Percentiles rank a stretch among this genome's conserved stretches.
phyloP scores from a whole-genome alignment of 257 asterid genomes.

The Ocimum tenuiflorum region DNA sequence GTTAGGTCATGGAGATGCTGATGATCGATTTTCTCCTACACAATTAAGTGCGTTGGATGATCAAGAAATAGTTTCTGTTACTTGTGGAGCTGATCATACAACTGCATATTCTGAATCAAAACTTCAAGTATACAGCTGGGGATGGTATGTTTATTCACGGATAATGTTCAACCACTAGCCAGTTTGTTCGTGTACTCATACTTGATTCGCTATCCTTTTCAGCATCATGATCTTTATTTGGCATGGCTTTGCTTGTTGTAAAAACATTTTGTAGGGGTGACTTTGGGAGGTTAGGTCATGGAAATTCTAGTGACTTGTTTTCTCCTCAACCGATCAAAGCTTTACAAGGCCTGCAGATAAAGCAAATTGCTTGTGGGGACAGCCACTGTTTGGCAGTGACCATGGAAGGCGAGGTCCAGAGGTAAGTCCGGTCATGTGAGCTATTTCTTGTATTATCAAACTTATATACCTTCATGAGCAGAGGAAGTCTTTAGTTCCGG shows the following conservation, averaged over 20 bases:
- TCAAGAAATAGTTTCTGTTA: conserved; percentile 61
- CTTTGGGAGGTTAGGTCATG: conserved; percentile 97
- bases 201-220: too few relatives aligned
- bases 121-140: conserved; percentile 85
- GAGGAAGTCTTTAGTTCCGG: not conserved
- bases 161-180: not conserved
- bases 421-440: conserved; percentile 33
- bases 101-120: conserved; percentile 70
- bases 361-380: conserved; percentile 97
- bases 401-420: conserved; percentile 91
- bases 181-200: too few relatives aligned
- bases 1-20: conserved; percentile 93
- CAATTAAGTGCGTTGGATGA: conserved; percentile 80
- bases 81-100: conserved; percentile 93
- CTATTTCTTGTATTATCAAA: not conserved
- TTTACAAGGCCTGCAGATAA: conserved; percentile 64
- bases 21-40: conserved; percentile 79
- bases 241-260: too few relatives aligned
- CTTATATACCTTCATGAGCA: not conserved
- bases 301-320: conserved; percentile 91
- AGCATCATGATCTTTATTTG: too few relatives aligned
- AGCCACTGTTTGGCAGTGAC: conserved; percentile 99
- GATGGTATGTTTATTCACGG: conserved; percentile 49
- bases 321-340: conserved; percentile 89
- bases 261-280: conserved; percentile 80